Base-by-base conservation (phyloP, 2,329 filamentous ascomycete species). In the Penicillium olsonii region DNA sequence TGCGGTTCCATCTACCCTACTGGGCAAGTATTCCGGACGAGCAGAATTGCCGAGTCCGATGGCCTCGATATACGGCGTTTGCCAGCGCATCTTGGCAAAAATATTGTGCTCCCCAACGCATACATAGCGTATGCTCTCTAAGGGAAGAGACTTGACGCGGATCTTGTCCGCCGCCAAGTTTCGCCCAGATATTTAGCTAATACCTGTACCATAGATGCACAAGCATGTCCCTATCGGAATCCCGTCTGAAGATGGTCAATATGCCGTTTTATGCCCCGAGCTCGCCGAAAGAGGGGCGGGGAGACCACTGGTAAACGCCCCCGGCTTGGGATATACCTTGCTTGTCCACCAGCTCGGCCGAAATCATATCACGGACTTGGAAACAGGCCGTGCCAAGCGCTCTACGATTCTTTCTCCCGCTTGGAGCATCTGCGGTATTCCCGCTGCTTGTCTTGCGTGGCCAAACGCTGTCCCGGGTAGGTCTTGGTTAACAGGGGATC, bases 251-350 rank as follows among this genome's bases (percentile, higher is more conserved):
- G 48, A 62, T 67, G n/a, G 57, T 54, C 9, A 78, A 54, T 48
- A 72, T 77, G 0, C 74, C 75, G 3, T 74, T 1, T 63, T 57
- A 50, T 78, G 78, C 2, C 68, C 69, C 1, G 60, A 59, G 20
- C 61, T 56, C 2, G 71, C 71, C 24, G 77, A 52, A 2, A 77
- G 45, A 0, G 72, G 67, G 0, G 60, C 70, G 14, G 77, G 65
- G 0, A 77, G 63, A 1, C 74, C 74, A 48, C 71, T 76, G 6
- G 74, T 67, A 5, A 74, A 74, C 73, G 52, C 78, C 77, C 5
- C 68, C 74, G 50, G 77, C 75, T 54, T 77, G 74, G n/a, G 68
- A 77, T 73, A 2, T 73, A 68, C 57, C 77, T 78, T 0, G 71
- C 66, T 49, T 71, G 68, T n/a, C 68, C 68, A 37, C 70, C 75